Evolutionary conservation across 106 monocot genomes (phyloP).

Genomic region (Apostasia shenzhenica): DNA sequence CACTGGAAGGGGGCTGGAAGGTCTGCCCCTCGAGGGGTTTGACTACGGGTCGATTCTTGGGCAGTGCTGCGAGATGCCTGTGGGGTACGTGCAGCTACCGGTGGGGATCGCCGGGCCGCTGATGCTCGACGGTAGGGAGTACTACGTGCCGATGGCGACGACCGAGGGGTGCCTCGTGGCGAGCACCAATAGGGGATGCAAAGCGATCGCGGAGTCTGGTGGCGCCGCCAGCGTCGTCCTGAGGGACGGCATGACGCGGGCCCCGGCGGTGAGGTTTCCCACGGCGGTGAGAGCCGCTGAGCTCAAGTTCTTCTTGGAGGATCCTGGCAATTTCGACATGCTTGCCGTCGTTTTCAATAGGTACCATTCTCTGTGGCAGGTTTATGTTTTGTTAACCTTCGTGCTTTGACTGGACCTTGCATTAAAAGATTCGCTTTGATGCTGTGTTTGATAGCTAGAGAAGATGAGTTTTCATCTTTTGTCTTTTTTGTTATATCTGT

Average conservation of each 20-base stretch:
- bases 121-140: constrained; percentile 44
- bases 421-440: not conserved
- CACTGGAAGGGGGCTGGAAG: constrained; percentile 46
- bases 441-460: not conserved
- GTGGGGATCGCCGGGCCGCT: constrained; percentile 78
- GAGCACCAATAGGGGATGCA: constrained; percentile 73
- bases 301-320: constrained; percentile 62
- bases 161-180: constrained; percentile 88
- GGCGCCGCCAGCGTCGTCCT: constrained; percentile 67
- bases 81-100: constrained; percentile 58
- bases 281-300: constrained; percentile 58
- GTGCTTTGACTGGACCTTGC: not conserved
- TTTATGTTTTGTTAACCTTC: not conserved
- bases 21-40: constrained; percentile 69
- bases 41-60: constrained; percentile 64
- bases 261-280: constrained; percentile 60
- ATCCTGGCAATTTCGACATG: constrained; percentile 49
- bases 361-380: constrained; percentile 12
- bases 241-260: constrained; percentile 68
- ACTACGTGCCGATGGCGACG: constrained; percentile 80
- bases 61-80: constrained; percentile 84
- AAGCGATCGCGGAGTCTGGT: constrained; percentile 65
- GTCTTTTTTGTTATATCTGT: not conserved
- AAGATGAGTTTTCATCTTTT: not conserved
- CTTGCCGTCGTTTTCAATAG: constrained; percentile 60